Evolutionary conservation across 1,139 yeast genomes (phyloP).

Genomic region (Geotrichum carabidarum): DNA sequence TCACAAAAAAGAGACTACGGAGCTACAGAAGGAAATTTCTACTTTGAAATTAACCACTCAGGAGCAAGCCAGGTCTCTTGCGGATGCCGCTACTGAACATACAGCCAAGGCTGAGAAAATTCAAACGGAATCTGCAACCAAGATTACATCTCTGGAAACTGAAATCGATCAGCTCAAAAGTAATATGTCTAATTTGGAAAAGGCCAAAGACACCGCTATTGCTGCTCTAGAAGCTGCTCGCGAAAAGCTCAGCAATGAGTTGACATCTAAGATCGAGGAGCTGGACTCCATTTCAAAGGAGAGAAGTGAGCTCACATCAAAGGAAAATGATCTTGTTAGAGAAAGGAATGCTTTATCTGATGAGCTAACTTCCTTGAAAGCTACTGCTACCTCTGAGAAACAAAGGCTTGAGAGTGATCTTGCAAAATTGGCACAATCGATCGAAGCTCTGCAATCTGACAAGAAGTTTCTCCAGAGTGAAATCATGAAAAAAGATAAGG

Average conservation of each 20-base stretch:
- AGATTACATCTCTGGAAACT: slow-evolving; percentile 6
- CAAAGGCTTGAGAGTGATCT: slow-evolving; percentile 10
- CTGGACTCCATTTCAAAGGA: slow-evolving; percentile 18
- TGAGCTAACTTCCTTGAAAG: slow-evolving; percentile 13
- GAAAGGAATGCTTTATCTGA: slow-evolving; percentile 12
- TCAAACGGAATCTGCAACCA: not conserved
- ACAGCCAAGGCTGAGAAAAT: slow-evolving; percentile 4
- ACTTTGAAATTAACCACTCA: not conserved
- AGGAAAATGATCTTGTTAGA: slow-evolving; percentile 2
- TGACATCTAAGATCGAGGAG: slow-evolving; percentile 13
- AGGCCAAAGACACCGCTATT: slow-evolving; percentile 5
- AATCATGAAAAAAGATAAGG: slow-evolving; percentile 13
- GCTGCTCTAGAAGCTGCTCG: slow-evolving; percentile 1
- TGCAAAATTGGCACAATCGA: slow-evolving; percentile 7
- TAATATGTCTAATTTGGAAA: slow-evolving; percentile 11
- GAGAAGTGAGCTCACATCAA: slow-evolving; percentile 1
- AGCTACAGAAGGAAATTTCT: not conserved
- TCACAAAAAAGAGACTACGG: not conserved
- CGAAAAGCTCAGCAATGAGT: slow-evolving; percentile 15
- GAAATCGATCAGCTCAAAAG: slow-evolving; percentile 12
- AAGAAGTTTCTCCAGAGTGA: slow-evolving; percentile 12
- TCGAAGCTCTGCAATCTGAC: slow-evolving; percentile 14
- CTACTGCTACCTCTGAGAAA: slow-evolving; percentile 6
- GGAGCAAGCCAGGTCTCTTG: not conserved
- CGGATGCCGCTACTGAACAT: not conserved